Evolutionary conservation across 805 yeast species (phyloP).

Genomic region (Zygosaccharomyces bisporus): DNA sequence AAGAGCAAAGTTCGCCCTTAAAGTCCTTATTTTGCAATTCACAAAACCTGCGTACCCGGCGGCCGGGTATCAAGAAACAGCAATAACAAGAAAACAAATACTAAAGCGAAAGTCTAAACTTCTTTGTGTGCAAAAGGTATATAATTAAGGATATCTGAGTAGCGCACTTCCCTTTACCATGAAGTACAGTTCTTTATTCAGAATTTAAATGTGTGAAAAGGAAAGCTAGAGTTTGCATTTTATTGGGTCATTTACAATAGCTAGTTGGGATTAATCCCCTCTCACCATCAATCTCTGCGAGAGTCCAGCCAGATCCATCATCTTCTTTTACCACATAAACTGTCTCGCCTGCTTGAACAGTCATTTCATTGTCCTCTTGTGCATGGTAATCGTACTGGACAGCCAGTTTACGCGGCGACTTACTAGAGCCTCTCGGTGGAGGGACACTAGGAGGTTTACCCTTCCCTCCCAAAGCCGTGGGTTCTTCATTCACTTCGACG

Average conservation of each 20-base stretch:
- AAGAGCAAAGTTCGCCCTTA: neutral
- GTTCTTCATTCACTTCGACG: slow-evolving; percentile 44
- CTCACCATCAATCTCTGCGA: slow-evolving; percentile 69
- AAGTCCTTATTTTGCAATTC: neutral
- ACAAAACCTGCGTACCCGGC: neutral
- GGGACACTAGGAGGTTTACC: slow-evolving; percentile 76
- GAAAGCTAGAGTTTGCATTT: neutral
- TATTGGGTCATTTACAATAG: slow-evolving; percentile 46
- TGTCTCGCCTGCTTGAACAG: slow-evolving; percentile 67
- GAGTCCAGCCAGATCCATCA: slow-evolving; percentile 92
- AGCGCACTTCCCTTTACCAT: neutral
- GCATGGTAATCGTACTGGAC: slow-evolving; percentile 77
- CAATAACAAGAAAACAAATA: neutral
- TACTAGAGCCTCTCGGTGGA: slow-evolving; percentile 51
- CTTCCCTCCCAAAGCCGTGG: slow-evolving; percentile 23
- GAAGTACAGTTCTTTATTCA: neutral
- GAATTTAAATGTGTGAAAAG: too few species aligned
- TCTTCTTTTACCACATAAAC: slow-evolving; percentile 65
- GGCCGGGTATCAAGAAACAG: slow-evolving; percentile 2
- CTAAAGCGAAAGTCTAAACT: neutral
- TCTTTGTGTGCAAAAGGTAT: too few species aligned
- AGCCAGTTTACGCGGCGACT: slow-evolving; percentile 44
- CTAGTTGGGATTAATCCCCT: slow-evolving; percentile 76
- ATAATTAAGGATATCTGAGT: neutral
- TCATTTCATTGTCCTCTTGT: slow-evolving; percentile 75